Evolutionary conservation across 352 stramenopile genomes (phyloP), one percentile per base, ranked within the genome.

Genomic region (Pythium monospermum): DNA sequence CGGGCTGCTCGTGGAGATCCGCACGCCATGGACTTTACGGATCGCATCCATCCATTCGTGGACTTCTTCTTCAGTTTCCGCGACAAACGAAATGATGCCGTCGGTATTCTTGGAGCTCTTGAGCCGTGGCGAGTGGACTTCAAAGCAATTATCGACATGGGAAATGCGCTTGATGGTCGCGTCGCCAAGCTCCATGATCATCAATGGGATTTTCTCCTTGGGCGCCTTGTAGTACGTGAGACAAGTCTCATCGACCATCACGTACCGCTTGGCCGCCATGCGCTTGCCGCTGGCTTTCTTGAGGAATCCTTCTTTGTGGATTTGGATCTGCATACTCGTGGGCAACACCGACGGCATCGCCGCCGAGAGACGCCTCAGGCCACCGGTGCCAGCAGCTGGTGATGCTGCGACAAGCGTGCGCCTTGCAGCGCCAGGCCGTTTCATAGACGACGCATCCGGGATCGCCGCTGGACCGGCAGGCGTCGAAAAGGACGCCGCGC

Each of bases 1-100:
- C 41, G 77, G 68, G 13, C 59, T 73, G 7, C 76, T 73, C 27
- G 82, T 94, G 23, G 70, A 72, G 39, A 91, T 73, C 42, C 84
- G 84, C 26, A 94, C 82, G 6, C 83, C 76, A 10, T 76, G 74
- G 13, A 97, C 83, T 58, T 92, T 89, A 41, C 84, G 79, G 43
- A 91, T 89, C 10, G 84, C 84, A 3, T 73, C 55, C 84, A 94
- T 94, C 84, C 84, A 94, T 45, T 93, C 80, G 45, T 93, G 82
- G 13, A 93, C 80, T 36, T 91, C 80, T 31, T 87, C 69, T 52
- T 94, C 84, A 4, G 72, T 86, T 27, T 92, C 84, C 0, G 84
- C 73, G 4, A 90, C 82, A 55, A 94, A 90, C n/a, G 79, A 91
- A 44, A 94, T 66, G 49, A 90, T 70, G 3, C 84, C 84, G 12